Percentiles rank a stretch among this genome's conserved stretches.
Conservation (phyloP, 108 stramenopile species). For the Fistulifera solaris region DNA sequence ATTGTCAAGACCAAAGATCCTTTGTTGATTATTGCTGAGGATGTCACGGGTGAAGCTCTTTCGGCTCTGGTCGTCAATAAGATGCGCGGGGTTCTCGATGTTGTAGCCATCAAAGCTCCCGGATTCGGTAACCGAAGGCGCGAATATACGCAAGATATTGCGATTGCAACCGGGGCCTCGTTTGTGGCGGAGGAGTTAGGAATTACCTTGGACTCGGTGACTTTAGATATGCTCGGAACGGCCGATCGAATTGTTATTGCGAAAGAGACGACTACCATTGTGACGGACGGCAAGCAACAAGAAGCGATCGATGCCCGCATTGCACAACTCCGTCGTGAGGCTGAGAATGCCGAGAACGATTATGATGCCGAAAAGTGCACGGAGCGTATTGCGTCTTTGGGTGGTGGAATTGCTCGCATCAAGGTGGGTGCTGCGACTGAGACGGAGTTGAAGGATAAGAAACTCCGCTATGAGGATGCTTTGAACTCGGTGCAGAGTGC, state of each 20-base stretch:
- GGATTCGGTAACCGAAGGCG: constrained; percentile 93
- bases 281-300: constrained; percentile 87
- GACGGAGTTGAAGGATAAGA: constrained; percentile 98
- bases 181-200: constrained; percentile 95
- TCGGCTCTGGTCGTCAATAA: constrained; percentile 97
- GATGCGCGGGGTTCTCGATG: constrained; percentile 95
- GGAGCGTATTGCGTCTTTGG: constrained; percentile 92
- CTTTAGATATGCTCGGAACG: constrained; percentile 89
- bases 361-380: constrained; percentile 90
- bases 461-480: constrained; percentile 96
- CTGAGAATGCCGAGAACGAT: constrained; percentile 81
- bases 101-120: constrained; percentile 94
- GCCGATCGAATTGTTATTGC: constrained; percentile 88
- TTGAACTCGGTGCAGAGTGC: constrained; percentile 90
- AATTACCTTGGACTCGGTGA: constrained; percentile 90
- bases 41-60: constrained; percentile 94
- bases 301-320: constrained; percentile 85
- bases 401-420: constrained; percentile 94
- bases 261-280: constrained; percentile 91
- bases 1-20: constrained; percentile 95
- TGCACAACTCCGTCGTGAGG: constrained; percentile 75
- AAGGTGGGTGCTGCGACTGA: constrained; percentile 98
- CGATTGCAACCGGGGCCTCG: constrained; percentile 95
- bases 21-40: constrained; percentile 91
- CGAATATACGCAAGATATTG: constrained; percentile 94